Base-by-base conservation (phyloP, 176 grass and related monocot genomes). In the Phragmites australis region DNA sequence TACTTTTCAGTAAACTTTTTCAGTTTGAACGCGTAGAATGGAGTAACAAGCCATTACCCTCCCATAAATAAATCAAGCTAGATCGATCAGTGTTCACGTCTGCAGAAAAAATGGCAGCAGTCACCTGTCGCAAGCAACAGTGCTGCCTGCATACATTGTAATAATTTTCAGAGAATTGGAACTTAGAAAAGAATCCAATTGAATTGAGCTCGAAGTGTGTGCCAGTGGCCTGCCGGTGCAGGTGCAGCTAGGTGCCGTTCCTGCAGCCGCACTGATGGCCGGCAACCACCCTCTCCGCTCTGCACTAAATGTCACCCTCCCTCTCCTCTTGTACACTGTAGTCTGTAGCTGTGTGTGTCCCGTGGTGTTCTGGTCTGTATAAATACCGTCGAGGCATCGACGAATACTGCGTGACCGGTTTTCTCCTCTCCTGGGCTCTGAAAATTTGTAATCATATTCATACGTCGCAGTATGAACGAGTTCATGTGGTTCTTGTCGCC, bases 401-500 rank as follows among this genome's bases (percentile, higher is more conserved):
- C 74, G 16, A 66, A n/a, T 70, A 29, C 50, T 19, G 47, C 48
- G 47, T 78, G 56, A 27, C 30, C 42, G 50, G 6, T 16, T 6
- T 12, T 63, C 32, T 43, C 4, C 46, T 4, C 40, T 15, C 17
- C 27, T 10, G n/a, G 43, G 23, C 39, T 21, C 53, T 30, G 27
- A 39, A 37, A 37, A 37, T 37, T 5, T 34, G 32, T 34, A 40
- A 6, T 17, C 34, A 17, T 51, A 8, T 19, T 67, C 63, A 21
- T 61, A 6, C 65, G 41, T 16, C 4, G 51, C 21, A 10, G 72
- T 43, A 32, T 15, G 16, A 61, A 66, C 63, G 76, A 55, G 31
- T 45, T 83, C 86, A 78, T 42, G 79, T 56, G 5, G 76, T 94
- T 39, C 92, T 88, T 15, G 84, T 94, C 34, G 87, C 89, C 41